Base-by-base conservation (phyloP, 2,329 filamentous ascomycete genomes). In the Cordyceps farinosa region DNA sequence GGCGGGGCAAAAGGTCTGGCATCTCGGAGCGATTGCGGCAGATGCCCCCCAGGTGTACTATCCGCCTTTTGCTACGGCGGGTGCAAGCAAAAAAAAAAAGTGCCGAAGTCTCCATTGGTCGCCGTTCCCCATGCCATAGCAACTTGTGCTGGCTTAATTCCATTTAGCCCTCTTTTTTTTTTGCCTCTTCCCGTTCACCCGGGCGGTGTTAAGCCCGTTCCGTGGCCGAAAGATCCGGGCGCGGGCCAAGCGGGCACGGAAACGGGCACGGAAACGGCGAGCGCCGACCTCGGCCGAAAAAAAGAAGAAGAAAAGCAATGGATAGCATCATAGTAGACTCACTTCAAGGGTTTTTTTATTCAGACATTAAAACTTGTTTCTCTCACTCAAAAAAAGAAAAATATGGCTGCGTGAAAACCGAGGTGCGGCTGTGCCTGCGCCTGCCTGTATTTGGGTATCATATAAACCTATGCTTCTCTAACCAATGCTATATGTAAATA, bases 151-250 rank as follows among this genome's bases (percentile, higher is more conserved):
- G 54, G 30, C 54, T 57, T 57, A 57, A 57, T 47, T 50, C 55
- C 55, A 58, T 58, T 58, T 58, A 58, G 44, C 32, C 44, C 55
- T 58, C 55, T 48, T 48, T 58, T 38, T 11, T 27, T 42, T 29
- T 38, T 30, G 30, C 6, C 13, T 1, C 17, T 7, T 22, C 22
- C 22, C 22, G 22, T 22, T 22, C 22, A 22, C 22, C 22, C 22
- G 4, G 42, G 5, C 55, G 55, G 55, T 10, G 32, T 58, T 58
- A 50, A 58, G 17, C 42, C 55, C 13, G 15, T 29, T 30, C 44
- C 55, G 22, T 58, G 11, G 44, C 32, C 55, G 44, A 58, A 27
- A 29, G 3, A 6, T 50, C 44, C 22, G 45, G 22, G 22, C 22
- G 32, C 55, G n/a, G 32, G 32, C 29, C 29, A 29, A 50, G 15